phyloP scores from a whole-genome alignment of 305 asterid genomes.

The Solanum chacoense region DNA sequence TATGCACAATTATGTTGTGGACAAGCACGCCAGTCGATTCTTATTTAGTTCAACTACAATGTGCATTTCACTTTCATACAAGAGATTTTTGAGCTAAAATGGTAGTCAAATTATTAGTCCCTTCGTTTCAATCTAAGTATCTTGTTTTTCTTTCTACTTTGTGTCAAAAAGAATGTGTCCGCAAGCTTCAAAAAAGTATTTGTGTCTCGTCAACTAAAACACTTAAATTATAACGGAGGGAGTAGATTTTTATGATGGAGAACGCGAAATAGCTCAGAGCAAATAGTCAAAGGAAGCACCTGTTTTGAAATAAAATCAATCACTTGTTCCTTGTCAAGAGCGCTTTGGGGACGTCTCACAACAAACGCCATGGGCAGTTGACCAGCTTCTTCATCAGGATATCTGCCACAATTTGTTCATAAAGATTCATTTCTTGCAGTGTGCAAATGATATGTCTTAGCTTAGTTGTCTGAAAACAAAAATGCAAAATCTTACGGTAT shows the following conservation, averaged over 20 bases:
- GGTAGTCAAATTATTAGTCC: neutral
- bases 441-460: neutral
- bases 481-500: constrained; percentile 34
- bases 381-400: constrained; percentile 48
- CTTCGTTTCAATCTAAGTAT: neutral
- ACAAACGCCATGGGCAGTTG: constrained; percentile 54
- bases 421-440: neutral
- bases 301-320: constrained; percentile 31
- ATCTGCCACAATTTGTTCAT: constrained; percentile 11
- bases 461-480: neutral
- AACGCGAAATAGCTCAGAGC: neutral
- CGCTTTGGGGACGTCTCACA: constrained; percentile 24
- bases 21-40: neutral
- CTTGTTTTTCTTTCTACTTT: neutral
- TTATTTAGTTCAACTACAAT: neutral
- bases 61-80: neutral
- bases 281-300: constrained; percentile 15
- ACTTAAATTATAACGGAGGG: neutral
- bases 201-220: neutral
- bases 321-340: constrained; percentile 21
- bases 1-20: neutral
- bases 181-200: neutral
- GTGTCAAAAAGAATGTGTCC: neutral
- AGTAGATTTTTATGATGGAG: neutral
- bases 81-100: neutral